Evolutionary conservation across 169 alveolate species (phyloP).

Genomic region (Amoebophrya sp.): DNA sequence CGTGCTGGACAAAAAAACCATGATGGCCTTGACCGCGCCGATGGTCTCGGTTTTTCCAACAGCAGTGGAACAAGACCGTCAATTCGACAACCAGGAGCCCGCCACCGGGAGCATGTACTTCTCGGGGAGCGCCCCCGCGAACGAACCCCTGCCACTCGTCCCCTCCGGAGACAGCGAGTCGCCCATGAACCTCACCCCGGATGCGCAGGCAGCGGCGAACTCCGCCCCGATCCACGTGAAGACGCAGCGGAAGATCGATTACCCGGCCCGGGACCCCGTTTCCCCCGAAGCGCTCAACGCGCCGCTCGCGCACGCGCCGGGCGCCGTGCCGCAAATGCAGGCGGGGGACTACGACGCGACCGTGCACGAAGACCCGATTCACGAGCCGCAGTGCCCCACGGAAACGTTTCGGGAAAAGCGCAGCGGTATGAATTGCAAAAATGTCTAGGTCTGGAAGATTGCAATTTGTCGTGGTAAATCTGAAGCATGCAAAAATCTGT

Average conservation of each 20-base stretch:
- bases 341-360: constrained; percentile 4
- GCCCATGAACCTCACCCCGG: constrained; percentile 6
- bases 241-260: not conserved
- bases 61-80: too few relatives aligned
- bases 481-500: too few relatives aligned
- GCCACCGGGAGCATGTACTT: not conserved
- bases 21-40: too few relatives aligned
- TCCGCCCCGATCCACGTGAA: not conserved
- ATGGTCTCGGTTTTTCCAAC: too few relatives aligned
- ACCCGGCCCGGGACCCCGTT: not conserved
- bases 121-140: not conserved
- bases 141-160: not conserved
- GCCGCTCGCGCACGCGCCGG: not conserved
- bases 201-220: not conserved
- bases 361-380: not conserved
- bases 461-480: too few relatives aligned
- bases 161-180: not conserved
- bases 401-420: not conserved
- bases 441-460: too few relatives aligned
- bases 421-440: too few relatives aligned
- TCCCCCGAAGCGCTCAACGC: not conserved
- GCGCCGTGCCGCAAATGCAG: not conserved
- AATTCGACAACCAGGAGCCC: not conserved
- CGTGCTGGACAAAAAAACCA: too few relatives aligned
- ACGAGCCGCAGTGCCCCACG: not conserved